phyloP scores from a whole-genome alignment of 2,329 filamentous ascomycete genomes.

The Fusarium nurragi region DNA sequence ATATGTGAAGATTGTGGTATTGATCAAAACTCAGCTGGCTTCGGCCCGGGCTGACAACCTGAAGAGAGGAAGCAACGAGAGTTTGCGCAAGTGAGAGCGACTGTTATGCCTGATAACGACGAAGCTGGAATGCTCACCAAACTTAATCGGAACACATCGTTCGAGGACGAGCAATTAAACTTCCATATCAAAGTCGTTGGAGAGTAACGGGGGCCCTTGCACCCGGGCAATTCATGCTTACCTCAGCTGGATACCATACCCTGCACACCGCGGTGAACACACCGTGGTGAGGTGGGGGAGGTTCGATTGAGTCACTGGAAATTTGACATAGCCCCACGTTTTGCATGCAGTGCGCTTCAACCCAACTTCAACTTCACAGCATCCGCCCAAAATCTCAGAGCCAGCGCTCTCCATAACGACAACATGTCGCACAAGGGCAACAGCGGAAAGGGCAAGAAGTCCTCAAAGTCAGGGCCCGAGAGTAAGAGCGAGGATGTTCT shows the following conservation, averaged over 20 bases:
- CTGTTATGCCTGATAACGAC: background rate
- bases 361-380: conserved; percentile 24
- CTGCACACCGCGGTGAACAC: conserved; percentile 24
- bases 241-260: conserved; percentile 13
- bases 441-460: conserved; percentile 62
- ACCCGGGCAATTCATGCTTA: conserved; percentile 8
- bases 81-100: background rate
- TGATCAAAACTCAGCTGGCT: background rate
- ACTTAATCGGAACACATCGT: conserved; percentile 22
- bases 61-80: background rate
- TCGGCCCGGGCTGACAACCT: background rate
- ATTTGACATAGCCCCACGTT: conserved; percentile 38
- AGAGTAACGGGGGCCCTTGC: background rate
- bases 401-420: conserved; percentile 20
- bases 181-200: background rate
- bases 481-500: conserved; percentile 67
- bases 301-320: conserved; percentile 47
- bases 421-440: conserved; percentile 60
- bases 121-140: conserved; percentile 33
- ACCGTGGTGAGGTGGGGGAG: conserved; percentile 43
- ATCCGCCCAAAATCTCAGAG: conserved; percentile 17
- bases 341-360: conserved; percentile 14
- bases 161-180: conserved; percentile 3
- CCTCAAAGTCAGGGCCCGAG: conserved; percentile 61
- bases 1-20: background rate